Conservation (phyloP, 129 eudicot genomes). For the Daucus carota region DH1_v3.0 NC_030383.2:64075001-64075500, state of each 20-base stretch:
- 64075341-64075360: slow-evolving; percentile 38
- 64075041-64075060: background rate
- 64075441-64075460: slow-evolving; percentile 30
- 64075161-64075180: background rate
- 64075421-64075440: background rate
- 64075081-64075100: background rate
- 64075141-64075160: background rate
- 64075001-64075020: background rate
- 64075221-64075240: background rate
- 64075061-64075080: background rate
- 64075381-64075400: background rate
- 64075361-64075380: slow-evolving; percentile 52
- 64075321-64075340: slow-evolving; percentile 14
- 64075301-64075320: background rate
- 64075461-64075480: slow-evolving; percentile 79
- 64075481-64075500: slow-evolving; percentile 82
- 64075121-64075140: background rate
- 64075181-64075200: background rate
- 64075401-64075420: background rate
- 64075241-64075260: background rate
- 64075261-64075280: background rate
- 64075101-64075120: background rate
- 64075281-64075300: background rate
- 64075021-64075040: background rate
- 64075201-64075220: background rate